phyloP scores from a whole-genome alignment of 768 basidiomycete genomes.

The Roridomyces roridus region DNA sequence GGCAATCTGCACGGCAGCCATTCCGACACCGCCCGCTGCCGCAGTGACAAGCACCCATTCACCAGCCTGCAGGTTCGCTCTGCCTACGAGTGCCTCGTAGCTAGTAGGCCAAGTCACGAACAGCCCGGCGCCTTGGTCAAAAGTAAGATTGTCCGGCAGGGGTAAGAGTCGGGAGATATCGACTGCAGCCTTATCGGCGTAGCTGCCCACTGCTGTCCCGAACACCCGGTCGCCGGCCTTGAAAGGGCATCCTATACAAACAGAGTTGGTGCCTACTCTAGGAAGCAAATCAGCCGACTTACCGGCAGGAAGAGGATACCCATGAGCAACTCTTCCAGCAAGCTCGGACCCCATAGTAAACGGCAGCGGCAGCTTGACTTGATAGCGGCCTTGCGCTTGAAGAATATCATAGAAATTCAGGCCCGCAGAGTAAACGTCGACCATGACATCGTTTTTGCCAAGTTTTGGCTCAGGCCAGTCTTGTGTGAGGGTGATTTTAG shows the following conservation, averaged over 20 bases:
- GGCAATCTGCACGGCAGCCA: constrained; percentile 90
- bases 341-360: constrained; percentile 89
- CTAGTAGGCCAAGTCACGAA: constrained; percentile 93
- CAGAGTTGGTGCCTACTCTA: neutral
- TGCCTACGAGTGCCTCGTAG: constrained; percentile 88
- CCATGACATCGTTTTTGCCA: constrained; percentile 61
- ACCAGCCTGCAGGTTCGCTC: constrained; percentile 83
- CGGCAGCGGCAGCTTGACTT: constrained; percentile 76
- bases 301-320: constrained; percentile 74
- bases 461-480: constrained; percentile 66
- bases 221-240: constrained; percentile 89
- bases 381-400: constrained; percentile 60
- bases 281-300: neutral
- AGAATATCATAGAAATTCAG: constrained; percentile 87
- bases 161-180: constrained; percentile 57
- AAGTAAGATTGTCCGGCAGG: constrained; percentile 78
- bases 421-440: constrained; percentile 78
- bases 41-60: constrained; percentile 95
- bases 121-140: constrained; percentile 86
- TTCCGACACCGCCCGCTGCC: constrained; percentile 95
- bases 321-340: constrained; percentile 72
- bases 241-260: constrained; percentile 63
- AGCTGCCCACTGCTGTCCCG: constrained; percentile 73
- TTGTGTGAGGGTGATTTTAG: constrained; percentile 58
- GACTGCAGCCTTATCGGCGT: constrained; percentile 75